phyloP scores from a whole-genome alignment of 805 yeast genomes.

The Starmerella khaoyaiensis region DNA sequence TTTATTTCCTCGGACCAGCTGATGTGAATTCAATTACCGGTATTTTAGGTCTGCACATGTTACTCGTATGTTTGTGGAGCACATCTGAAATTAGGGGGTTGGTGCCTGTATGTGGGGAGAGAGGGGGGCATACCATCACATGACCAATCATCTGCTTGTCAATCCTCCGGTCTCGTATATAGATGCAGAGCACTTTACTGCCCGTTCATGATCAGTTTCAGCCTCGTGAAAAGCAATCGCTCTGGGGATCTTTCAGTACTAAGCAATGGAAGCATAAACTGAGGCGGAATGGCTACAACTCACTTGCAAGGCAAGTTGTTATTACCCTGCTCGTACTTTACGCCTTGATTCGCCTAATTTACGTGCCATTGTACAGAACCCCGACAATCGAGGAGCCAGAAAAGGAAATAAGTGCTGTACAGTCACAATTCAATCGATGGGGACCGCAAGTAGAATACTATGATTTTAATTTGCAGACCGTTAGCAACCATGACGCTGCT shows the following conservation, averaged over 20 bases:
- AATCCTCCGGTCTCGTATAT: too few relatives aligned
- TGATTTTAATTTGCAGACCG: conserved; percentile 37
- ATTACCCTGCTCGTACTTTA: conserved; percentile 3
- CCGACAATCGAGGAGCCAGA: neutral
- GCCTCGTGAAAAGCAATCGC: conserved; percentile 12
- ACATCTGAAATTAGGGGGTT: too few relatives aligned
- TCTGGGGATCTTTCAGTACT: conserved; percentile 3
- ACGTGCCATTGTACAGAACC: conserved; percentile 1
- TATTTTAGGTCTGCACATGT: too few relatives aligned
- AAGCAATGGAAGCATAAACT: conserved; percentile 10
- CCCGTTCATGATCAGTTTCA: conserved; percentile 20
- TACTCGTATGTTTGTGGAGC: too few relatives aligned
- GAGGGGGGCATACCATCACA: too few relatives aligned
- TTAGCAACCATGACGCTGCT: conserved; percentile 10
- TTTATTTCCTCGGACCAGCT: too few relatives aligned
- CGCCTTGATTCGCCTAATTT: conserved; percentile 5
- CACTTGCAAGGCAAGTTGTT: conserved; percentile 8
- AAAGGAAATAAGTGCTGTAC: too few relatives aligned
- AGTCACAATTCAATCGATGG: too few relatives aligned
- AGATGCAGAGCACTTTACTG: conserved; percentile 21
- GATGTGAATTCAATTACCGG: too few relatives aligned
- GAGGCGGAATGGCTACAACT: conserved; percentile 8
- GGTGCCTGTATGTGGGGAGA: too few relatives aligned
- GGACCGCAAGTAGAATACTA: conserved; percentile 41
- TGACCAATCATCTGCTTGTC: too few relatives aligned